A percentile compares a stretch with the other conserved stretches of the same genome.
Conservation (phyloP, 306 rosid genomes). For the Vigna radiata region DNA sequence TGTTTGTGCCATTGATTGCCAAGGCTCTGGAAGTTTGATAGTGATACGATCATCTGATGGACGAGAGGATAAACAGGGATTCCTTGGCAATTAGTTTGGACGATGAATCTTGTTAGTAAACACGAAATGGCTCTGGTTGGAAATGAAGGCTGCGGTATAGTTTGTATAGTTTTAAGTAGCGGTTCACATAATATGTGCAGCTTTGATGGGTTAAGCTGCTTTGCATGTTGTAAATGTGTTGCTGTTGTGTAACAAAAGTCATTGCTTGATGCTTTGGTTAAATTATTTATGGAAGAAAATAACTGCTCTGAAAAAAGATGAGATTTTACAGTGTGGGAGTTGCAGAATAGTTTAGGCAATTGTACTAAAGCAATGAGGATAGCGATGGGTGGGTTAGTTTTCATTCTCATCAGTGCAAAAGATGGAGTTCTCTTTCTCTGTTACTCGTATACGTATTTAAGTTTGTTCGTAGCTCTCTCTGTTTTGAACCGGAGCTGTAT, state of each 20-base stretch:
- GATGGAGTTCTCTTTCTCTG: not conserved
- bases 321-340: not conserved
- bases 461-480: slow-evolving; percentile 6
- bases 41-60: not conserved
- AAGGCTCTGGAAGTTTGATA: not conserved
- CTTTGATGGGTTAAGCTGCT: not conserved
- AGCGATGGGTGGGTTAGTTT: not conserved
- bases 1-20: not conserved
- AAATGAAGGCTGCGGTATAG: not conserved
- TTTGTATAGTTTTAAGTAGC: not conserved
- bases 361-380: not conserved
- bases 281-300: not conserved
- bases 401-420: not conserved
- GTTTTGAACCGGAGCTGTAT: not conserved
- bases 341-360: slow-evolving; percentile 24
- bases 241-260: not conserved
- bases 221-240: not conserved
- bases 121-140: not conserved
- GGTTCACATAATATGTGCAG: not conserved
- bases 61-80: not conserved
- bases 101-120: slow-evolving; percentile 18
- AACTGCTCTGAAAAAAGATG: not conserved
- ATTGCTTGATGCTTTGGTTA: not conserved
- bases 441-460: not conserved
- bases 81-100: not conserved